A percentile compares a stretch with the other conserved stretches of the same genome.
These are phyloP conservation scores for Phoma sp. DNA, from an alignment of 2,329 filamentous ascomycete genomes.

Conservation along the genomic window DNA sequence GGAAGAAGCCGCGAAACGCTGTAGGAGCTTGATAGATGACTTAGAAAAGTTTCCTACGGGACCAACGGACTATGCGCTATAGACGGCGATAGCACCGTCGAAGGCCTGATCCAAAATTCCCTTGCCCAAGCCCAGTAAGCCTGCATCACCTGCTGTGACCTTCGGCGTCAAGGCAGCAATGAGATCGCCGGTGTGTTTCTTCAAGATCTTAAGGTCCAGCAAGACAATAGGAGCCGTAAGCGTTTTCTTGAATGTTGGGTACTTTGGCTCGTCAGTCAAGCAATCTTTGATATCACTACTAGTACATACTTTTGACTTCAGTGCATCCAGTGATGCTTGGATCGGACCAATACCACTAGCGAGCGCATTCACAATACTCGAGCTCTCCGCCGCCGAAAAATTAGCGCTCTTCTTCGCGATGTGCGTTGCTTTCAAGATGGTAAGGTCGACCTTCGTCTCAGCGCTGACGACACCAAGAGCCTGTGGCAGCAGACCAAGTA, in stretches of 20 bases:
- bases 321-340: slow-evolving; percentile 19
- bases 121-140: slow-evolving; percentile 18
- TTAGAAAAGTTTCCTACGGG: too few relatives aligned
- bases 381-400: slow-evolving; percentile 27
- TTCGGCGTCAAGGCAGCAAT: slow-evolving; percentile 28
- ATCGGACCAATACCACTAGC: slow-evolving; percentile 26
- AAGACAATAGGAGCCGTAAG: slow-evolving; percentile 29
- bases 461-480: slow-evolving; percentile 26
- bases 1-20: not conserved
- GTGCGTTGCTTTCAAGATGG: slow-evolving; percentile 25
- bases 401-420: slow-evolving; percentile 21
- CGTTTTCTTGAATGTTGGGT: slow-evolving; percentile 32
- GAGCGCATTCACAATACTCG: slow-evolving; percentile 21
- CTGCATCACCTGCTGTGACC: slow-evolving; percentile 21
- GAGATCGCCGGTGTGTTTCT: slow-evolving; percentile 28
- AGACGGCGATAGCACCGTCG: slow-evolving; percentile 29
- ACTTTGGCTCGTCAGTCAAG: slow-evolving; percentile 18
- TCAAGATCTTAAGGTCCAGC: slow-evolving; percentile 29
- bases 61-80: slow-evolving; percentile 8
- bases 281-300: not conserved
- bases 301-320: slow-evolving; percentile 23
- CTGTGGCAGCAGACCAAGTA: slow-evolving; percentile 29
- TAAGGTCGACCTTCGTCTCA: slow-evolving; percentile 26
- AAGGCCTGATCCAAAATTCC: slow-evolving; percentile 27
- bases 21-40: too few relatives aligned